These are phyloP conservation scores for Malassezia restricta DNA, from an alignment of 1,284 basidiomycete genomes.

Conservation along the genomic window DNA sequence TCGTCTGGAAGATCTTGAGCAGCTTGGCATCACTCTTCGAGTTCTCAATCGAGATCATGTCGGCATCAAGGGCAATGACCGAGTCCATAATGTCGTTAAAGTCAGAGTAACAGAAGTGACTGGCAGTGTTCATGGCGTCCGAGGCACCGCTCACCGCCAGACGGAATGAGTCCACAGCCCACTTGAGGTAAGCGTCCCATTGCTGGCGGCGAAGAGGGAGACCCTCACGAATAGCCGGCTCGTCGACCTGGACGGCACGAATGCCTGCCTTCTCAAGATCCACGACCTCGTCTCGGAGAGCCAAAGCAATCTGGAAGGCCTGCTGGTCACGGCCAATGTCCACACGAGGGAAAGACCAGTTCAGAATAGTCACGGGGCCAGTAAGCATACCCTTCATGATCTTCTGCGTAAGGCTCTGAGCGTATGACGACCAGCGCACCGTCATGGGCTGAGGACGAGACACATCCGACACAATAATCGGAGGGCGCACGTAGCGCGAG, in stretches of 20 bases:
- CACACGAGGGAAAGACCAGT: constrained; percentile 99
- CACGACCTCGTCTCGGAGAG: constrained; percentile 93
- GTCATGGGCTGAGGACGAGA: constrained; percentile 88
- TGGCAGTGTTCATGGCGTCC: constrained; percentile 42
- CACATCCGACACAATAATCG: constrained; percentile 96
- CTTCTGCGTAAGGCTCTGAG: constrained; percentile 81
- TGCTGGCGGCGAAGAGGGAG: constrained; percentile 41
- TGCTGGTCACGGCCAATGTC: constrained; percentile 93
- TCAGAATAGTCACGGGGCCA: constrained; percentile 67
- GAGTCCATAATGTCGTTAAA: constrained; percentile 97
- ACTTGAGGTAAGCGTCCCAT: constrained; percentile 42
- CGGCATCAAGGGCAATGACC: constrained; percentile 92
- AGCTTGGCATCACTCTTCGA: constrained; percentile 56
- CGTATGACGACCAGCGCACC: constrained; percentile 91
- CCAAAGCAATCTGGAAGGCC: constrained; percentile 94
- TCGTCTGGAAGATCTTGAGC: constrained; percentile 83
- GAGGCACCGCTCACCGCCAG: constrained; percentile 40
- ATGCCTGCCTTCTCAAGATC: constrained; percentile 97
- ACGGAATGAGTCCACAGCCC: constrained; percentile 46
- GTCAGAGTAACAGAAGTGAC: constrained; percentile 49
- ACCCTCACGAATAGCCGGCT: constrained; percentile 98
- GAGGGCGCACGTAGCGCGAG: constrained; percentile 86
- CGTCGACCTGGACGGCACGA: constrained; percentile 96
- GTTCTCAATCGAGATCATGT: constrained; percentile 98
- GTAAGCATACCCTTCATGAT: constrained; percentile 99